Evolutionary conservation across 306 rosid species (phyloP), one percentile per base, ranked within the genome.

Genomic region (Begonia masoniana): DNA sequence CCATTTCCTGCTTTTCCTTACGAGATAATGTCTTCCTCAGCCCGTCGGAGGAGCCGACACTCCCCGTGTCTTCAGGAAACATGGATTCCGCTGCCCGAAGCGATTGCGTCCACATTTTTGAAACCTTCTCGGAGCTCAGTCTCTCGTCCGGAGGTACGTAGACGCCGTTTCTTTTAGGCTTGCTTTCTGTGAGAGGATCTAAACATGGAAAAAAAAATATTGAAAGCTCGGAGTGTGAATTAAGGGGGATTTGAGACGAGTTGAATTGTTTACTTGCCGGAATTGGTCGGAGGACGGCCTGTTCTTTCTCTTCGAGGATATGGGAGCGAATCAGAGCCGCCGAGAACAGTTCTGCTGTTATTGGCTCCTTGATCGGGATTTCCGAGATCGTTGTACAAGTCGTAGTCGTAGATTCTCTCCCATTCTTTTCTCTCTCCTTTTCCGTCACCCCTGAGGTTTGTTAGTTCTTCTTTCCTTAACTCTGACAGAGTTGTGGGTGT

Each of bases 281-380:
- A 12, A 47, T 52, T 8, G 57, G 67, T 54, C 14, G 12, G 74
- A 55, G 67, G 59, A 10, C 65, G 76, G 46, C 80, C 73, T 0
- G 83, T 85, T 75, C 81, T 82, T 62, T 56, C 51, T 61, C 85
- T 67, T 0, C 95, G 87, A 47, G 95, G 95, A 77, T 82, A 85
- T 10, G 92, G 92, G 73, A 56, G 69, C 9, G 19, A 66, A 43
- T 16, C 52, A 7, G 76, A 68, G 6, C 74, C 83, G 13, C 87
- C 92, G 15, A 82, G 62, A 15, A 66, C 52, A 19, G 79, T 79
- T 70, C 79, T 70, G 9, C 17, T 15, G 56, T 75, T 47, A 3
- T 80, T 65, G 16, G 52, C 51, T 43, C 82, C 78, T 52, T 73
- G 60, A 11, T 64, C 80, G 26, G 80, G 78, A 56, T 66, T 71